Conservation (phyloP, 2,329 filamentous ascomycete species). For the Paraphoma chrysanthemicola region DNA sequence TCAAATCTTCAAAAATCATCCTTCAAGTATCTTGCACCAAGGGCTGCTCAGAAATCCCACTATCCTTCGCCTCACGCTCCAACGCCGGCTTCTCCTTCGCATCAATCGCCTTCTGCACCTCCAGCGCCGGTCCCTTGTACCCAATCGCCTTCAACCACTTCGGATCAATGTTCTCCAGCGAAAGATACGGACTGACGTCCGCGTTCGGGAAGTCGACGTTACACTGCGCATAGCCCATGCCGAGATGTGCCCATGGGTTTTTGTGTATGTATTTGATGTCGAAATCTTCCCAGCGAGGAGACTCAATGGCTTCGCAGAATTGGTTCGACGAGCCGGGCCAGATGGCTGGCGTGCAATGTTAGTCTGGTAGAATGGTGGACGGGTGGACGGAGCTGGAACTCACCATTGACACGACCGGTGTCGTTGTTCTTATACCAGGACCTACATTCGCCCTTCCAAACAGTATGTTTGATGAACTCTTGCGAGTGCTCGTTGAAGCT, state of each 20-base stretch:
- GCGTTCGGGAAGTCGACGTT: conserved; percentile 28
- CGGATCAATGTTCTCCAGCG: conserved; percentile 51
- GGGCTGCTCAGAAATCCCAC: neutral
- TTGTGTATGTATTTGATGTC: conserved; percentile 49
- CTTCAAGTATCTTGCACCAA: neutral
- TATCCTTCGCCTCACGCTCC: conserved; percentile 6
- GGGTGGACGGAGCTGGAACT: neutral
- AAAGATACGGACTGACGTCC: conserved; percentile 50
- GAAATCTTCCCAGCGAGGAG: conserved; percentile 54
- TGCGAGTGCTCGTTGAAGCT: conserved; percentile 54
- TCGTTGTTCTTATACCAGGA: conserved; percentile 56
- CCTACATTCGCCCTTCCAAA: conserved; percentile 56
- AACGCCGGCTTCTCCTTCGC: conserved; percentile 11
- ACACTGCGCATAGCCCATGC: conserved; percentile 49
- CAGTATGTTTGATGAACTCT: conserved; percentile 58
- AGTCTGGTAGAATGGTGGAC: neutral
- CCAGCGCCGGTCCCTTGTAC: conserved; percentile 16
- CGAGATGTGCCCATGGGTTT: conserved; percentile 52
- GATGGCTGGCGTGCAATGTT: conserved; percentile 42
- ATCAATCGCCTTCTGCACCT: conserved; percentile 19
- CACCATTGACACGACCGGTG: conserved; percentile 41
- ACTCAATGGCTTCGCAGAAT: conserved; percentile 51
- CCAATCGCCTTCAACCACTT: conserved; percentile 48
- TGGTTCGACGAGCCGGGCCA: conserved; percentile 61
- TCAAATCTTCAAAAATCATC: too few relatives aligned